Conservation (phyloP, 805 yeast genomes). For the Candida chauliodis region DNA sequence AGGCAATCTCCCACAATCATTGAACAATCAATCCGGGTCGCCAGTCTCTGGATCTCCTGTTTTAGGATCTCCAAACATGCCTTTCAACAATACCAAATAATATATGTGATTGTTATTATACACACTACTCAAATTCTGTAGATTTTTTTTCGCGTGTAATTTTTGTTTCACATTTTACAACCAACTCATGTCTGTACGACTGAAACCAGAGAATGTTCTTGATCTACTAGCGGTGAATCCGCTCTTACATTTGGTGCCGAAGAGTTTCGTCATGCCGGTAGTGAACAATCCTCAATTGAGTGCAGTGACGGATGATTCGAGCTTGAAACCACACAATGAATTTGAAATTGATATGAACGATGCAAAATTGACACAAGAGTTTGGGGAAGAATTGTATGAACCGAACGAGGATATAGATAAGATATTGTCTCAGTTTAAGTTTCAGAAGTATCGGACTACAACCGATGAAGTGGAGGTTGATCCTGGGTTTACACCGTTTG, state of each 20-base stretch:
- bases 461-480: background rate
- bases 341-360: constrained; percentile 7
- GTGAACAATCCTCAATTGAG: constrained; percentile 10
- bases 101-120: too few species aligned
- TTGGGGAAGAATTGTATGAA: constrained; percentile 18
- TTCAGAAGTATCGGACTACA: constrained; percentile 26
- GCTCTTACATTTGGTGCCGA: constrained; percentile 25
- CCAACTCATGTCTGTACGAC: constrained; percentile 1
- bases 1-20: background rate
- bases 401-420: constrained; percentile 25
- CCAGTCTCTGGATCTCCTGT: constrained; percentile 7
- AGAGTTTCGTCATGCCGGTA: constrained; percentile 21
- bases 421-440: constrained; percentile 15
- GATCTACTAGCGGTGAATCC: constrained; percentile 27
- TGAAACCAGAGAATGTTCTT: constrained; percentile 15
- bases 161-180: too few species aligned
- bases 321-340: constrained; percentile 7
- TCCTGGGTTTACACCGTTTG: background rate
- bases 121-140: too few species aligned
- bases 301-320: constrained; percentile 10
- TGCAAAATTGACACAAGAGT: constrained; percentile 9
- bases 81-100: constrained; percentile 3
- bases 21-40: constrained; percentile 8
- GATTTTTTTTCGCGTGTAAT: too few species aligned
- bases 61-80: constrained; percentile 6